phyloP scores from a whole-genome alignment of 768 basidiomycete species.

The Mycena venus region DNA sequence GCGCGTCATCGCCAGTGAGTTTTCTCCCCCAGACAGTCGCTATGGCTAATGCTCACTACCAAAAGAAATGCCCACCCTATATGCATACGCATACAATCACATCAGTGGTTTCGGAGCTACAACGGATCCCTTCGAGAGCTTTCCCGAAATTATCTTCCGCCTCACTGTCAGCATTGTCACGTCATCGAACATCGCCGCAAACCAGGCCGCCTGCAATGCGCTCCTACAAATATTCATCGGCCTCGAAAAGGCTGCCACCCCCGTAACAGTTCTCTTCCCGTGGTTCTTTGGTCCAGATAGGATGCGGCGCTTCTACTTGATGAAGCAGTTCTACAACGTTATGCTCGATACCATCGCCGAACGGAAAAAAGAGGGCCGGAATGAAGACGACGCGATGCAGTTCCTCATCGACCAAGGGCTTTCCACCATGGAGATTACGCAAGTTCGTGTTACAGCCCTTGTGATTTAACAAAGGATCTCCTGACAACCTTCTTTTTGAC shows the following conservation, averaged over 20 bases:
- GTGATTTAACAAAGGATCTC: too few relatives aligned
- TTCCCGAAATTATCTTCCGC: not conserved
- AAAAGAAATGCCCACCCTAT: constrained; percentile 1
- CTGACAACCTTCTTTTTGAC: not conserved
- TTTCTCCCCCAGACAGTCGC: not conserved
- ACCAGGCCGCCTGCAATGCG: not conserved
- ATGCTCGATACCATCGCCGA: not conserved
- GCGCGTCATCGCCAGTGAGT: not conserved
- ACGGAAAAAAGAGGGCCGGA: not conserved
- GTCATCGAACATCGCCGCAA: not conserved
- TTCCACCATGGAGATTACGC: constrained; percentile 7
- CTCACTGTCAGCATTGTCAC: not conserved
- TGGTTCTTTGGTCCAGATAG: constrained; percentile 14
- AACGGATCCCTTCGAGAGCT: constrained; percentile 4
- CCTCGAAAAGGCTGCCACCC: not conserved
- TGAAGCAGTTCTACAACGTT: constrained; percentile 7
- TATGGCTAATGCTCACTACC: not conserved
- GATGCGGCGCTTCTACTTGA: constrained; percentile 15
- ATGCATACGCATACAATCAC: not conserved
- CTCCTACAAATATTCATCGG: constrained; percentile 2
- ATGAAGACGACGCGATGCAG: constrained; percentile 11
- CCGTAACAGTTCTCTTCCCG: constrained; percentile 10
- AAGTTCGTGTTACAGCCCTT: not conserved
- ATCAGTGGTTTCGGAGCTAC: not conserved
- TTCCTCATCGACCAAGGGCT: constrained; percentile 5